phyloP scores from a whole-genome alignment of 768 basidiomycete species.

The Lactarius tabidus region DNA sequence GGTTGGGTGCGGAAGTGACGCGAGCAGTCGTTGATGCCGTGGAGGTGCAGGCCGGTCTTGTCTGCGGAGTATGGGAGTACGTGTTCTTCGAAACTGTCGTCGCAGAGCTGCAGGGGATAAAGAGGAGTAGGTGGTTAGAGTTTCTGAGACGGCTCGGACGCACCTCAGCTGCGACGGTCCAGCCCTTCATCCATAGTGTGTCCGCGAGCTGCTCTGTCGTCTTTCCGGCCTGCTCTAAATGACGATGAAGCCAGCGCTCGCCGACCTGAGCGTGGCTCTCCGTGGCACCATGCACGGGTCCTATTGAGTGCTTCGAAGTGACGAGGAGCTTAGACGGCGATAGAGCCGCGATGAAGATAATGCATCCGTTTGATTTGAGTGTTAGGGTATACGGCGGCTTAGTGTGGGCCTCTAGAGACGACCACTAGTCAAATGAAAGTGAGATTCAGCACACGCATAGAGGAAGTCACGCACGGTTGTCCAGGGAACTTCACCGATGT shows the following conservation, averaged over 20 bases:
- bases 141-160: conserved; percentile 28
- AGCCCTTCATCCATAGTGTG: conserved; percentile 71
- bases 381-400: conserved; percentile 78
- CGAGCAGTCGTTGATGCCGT: conserved; percentile 78
- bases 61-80: conserved; percentile 81
- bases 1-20: conserved; percentile 68
- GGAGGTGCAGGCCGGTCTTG: conserved; percentile 85
- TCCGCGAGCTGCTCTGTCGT: conserved; percentile 72
- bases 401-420: conserved; percentile 62
- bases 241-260: conserved; percentile 73
- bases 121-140: not conserved
- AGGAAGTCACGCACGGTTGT: conserved; percentile 63
- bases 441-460: not conserved
- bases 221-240: conserved; percentile 56
- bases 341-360: conserved; percentile 90
- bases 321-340: conserved; percentile 70
- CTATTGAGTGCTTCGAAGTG: conserved; percentile 91
- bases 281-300: conserved; percentile 41
- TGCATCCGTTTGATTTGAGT: conserved; percentile 93
- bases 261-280: conserved; percentile 80
- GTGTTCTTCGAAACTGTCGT: conserved; percentile 96
- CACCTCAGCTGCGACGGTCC: conserved; percentile 93
- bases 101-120: conserved; percentile 69
- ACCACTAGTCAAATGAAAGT: conserved; percentile 53
- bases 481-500: conserved; percentile 95